These are phyloP conservation scores for Teunomyces cretensis DNA, from an alignment of 805 yeast species.

Conservation along the genomic window DNA sequence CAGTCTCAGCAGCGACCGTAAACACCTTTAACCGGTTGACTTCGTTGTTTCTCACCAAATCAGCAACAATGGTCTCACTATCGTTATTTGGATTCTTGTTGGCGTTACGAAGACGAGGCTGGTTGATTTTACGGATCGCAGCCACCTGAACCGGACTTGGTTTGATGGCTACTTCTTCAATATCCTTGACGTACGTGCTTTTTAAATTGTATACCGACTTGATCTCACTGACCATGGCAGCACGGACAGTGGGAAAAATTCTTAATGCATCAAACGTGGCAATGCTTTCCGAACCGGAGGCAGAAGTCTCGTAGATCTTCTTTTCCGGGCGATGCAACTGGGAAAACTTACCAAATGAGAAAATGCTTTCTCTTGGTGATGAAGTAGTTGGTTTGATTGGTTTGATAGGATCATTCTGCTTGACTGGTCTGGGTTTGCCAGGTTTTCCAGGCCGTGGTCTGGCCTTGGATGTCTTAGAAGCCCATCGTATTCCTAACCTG, in stretches of 20 bases:
- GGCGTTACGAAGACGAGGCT: slow-evolving; percentile 33
- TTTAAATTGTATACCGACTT: slow-evolving; percentile 33
- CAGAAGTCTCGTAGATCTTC: slow-evolving; percentile 11
- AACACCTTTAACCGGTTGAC: slow-evolving; percentile 50
- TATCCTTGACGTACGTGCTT: slow-evolving; percentile 30
- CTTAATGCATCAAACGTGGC: slow-evolving; percentile 64
- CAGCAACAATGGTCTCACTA: slow-evolving; percentile 19
- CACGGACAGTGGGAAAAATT: slow-evolving; percentile 65
- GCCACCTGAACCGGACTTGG: slow-evolving; percentile 86
- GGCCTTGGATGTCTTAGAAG: background rate
- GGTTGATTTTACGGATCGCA: slow-evolving; percentile 58
- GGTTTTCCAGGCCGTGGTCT: background rate
- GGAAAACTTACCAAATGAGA: slow-evolving; percentile 20
- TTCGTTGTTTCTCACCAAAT: slow-evolving; percentile 30
- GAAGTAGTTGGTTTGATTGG: background rate
- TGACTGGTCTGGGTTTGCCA: background rate
- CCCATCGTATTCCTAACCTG: slow-evolving; percentile 3
- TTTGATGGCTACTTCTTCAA: slow-evolving; percentile 34
- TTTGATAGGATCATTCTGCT: background rate
- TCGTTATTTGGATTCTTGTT: slow-evolving; percentile 21
- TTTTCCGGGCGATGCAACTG: slow-evolving; percentile 17
- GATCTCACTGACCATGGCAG: slow-evolving; percentile 56
- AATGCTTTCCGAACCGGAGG: slow-evolving; percentile 43
- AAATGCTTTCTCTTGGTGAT: slow-evolving; percentile 4
- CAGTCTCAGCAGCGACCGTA: slow-evolving; percentile 93